A percentile compares a stretch with the other conserved stretches of the same genome.
Conservation (phyloP, 345 rosid genomes). For the Kandelia obovata region DNA sequence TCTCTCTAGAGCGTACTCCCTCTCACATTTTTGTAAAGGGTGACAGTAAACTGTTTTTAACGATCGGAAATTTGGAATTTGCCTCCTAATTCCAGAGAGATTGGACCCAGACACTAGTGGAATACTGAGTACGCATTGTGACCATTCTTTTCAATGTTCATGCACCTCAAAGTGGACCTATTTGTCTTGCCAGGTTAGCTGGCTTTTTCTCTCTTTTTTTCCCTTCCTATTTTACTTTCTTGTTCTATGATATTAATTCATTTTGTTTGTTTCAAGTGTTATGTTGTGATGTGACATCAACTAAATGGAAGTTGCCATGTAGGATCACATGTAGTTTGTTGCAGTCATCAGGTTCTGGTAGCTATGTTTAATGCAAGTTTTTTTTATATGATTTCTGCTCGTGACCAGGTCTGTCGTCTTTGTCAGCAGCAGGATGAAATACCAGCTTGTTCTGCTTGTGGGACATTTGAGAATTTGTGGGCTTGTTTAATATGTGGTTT, state of each 20-base stretch:
- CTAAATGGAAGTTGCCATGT: no score
- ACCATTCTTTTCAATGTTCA: slow-evolving; percentile 90
- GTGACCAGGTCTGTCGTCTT: slow-evolving; percentile 68
- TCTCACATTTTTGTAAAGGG: neutral
- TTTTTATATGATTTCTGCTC: neutral
- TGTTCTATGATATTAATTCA: neutral
- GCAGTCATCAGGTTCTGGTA: neutral
- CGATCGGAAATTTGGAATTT: neutral
- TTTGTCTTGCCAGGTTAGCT: slow-evolving; percentile 79
- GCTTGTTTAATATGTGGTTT: slow-evolving; percentile 89
- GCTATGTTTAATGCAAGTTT: neutral
- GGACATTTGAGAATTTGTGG: slow-evolving; percentile 79
- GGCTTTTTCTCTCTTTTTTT: slow-evolving; percentile 9
- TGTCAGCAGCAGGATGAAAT: slow-evolving; percentile 89
- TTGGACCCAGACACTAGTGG: slow-evolving; percentile 93
- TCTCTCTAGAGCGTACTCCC: no score
- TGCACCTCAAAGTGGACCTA: slow-evolving; percentile 95
- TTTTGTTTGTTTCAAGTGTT: neutral
- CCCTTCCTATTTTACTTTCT: neutral
- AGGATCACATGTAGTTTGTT: neutral
- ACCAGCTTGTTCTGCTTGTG: slow-evolving; percentile 74
- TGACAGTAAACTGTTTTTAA: neutral
- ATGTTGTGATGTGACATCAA: neutral
- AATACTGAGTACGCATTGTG: slow-evolving; percentile 75
- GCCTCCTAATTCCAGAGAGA: slow-evolving; percentile 50